Evolutionary conservation across 2,329 filamentous ascomycete species (phyloP).

Genomic region (Stagonosporopsis rhizophila): DNA sequence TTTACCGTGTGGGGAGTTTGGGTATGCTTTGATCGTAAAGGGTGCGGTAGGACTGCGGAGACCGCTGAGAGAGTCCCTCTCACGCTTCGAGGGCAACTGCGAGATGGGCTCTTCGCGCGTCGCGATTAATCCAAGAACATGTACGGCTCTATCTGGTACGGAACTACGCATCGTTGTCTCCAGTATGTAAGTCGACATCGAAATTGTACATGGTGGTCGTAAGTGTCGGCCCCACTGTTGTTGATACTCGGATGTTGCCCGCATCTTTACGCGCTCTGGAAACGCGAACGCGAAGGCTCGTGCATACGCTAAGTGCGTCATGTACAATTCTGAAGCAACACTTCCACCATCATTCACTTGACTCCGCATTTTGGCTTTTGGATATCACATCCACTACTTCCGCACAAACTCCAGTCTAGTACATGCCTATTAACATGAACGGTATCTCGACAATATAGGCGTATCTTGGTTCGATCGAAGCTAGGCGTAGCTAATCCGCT

Average conservation of each 20-base stretch:
- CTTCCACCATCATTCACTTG: neutral
- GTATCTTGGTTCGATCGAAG: neutral
- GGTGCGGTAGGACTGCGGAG: conserved; percentile 37
- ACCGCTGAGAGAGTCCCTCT: conserved; percentile 39
- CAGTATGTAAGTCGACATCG: conserved; percentile 39
- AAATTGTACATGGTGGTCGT: conserved; percentile 13
- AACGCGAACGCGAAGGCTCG: conserved; percentile 12
- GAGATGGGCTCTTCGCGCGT: conserved; percentile 36
- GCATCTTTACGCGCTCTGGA: conserved; percentile 11
- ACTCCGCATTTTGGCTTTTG: neutral
- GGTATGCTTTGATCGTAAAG: conserved; percentile 44
- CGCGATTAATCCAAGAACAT: conserved; percentile 32
- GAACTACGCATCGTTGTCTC: conserved; percentile 42
- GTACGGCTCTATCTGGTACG: conserved; percentile 25
- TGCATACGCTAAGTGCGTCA: conserved; percentile 23
- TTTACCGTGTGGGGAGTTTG: conserved; percentile 37
- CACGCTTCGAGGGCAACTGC: conserved; percentile 41
- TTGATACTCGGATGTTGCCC: conserved; percentile 7
- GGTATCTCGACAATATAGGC: neutral
- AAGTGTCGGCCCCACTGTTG: neutral
- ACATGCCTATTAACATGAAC: too few relatives aligned
- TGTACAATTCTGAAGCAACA: conserved; percentile 1
- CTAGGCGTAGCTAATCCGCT: neutral
- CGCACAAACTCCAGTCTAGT: too few relatives aligned
- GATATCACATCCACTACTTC: too few relatives aligned